These are phyloP conservation scores for Petunia secreta DNA, from an alignment of 257 asterid genomes.

Conservation along the genomic window DNA sequence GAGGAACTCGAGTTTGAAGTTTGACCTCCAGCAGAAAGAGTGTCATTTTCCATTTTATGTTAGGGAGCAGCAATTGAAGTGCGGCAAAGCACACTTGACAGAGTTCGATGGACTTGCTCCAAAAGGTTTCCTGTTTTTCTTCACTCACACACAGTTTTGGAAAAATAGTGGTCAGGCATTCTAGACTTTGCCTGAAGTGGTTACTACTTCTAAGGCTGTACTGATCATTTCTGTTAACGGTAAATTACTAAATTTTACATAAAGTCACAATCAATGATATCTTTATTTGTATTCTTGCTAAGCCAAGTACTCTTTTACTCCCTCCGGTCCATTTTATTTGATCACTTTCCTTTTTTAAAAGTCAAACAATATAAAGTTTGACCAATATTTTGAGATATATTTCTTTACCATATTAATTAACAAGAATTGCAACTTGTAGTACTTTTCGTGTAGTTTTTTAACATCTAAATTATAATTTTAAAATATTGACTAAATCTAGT, in stretches of 20 bases:
- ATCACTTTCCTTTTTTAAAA: too few relatives aligned
- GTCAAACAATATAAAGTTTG: too few relatives aligned
- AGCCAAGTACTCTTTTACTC: neutral
- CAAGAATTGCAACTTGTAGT: too few relatives aligned
- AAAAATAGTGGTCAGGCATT: neutral
- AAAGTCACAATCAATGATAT: neutral
- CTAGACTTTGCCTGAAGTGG: neutral
- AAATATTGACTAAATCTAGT: too few relatives aligned
- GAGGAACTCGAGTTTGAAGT: constrained; percentile 6
- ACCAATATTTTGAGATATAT: too few relatives aligned
- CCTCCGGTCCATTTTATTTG: too few relatives aligned
- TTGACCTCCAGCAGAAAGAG: constrained; percentile 3
- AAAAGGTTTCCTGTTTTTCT: constrained; percentile 1
- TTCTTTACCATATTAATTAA: too few relatives aligned
- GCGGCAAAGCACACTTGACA: neutral
- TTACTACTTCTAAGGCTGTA: neutral
- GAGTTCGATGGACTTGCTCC: neutral
- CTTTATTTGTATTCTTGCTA: neutral
- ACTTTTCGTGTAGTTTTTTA: too few relatives aligned
- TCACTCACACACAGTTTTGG: neutral
- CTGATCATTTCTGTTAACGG: neutral
- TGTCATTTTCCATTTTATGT: neutral
- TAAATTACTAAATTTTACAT: neutral
- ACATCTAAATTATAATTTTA: too few relatives aligned
- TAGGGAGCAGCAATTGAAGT: neutral